These are phyloP conservation scores for Trichosporon faecale DNA, from an alignment of 1,284 basidiomycete genomes.

Conservation along the genomic window DNA sequence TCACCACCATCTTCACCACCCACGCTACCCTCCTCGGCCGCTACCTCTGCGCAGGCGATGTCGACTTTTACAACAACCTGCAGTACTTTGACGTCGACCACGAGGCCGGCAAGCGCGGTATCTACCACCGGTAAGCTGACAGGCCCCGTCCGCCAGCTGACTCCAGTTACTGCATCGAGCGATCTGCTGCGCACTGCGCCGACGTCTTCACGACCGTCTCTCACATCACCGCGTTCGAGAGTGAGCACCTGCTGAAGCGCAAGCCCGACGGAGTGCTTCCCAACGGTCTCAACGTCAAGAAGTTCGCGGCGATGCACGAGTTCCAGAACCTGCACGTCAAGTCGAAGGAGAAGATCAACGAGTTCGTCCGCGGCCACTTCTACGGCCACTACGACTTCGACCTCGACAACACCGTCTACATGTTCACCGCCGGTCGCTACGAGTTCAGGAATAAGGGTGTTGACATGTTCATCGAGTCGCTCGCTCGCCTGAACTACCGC, in stretches of 20 bases:
- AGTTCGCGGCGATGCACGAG: constrained; percentile 91
- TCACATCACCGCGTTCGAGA: constrained; percentile 96
- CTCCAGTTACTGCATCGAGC: constrained; percentile 91
- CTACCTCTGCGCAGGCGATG: constrained; percentile 93
- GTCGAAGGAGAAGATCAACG: constrained; percentile 94
- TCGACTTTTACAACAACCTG: constrained; percentile 99
- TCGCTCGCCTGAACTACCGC: constrained; percentile 87
- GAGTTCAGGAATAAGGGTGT: constrained; percentile 99
- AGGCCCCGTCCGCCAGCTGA: constrained; percentile 46
- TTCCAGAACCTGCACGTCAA: constrained; percentile 95
- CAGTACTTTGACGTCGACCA: constrained; percentile 99
- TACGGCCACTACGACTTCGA: constrained; percentile 97
- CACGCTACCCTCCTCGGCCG: constrained; percentile 98
- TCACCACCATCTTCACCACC: constrained; percentile 96
- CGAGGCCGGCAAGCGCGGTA: constrained; percentile 96
- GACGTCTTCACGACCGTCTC: constrained; percentile 98
- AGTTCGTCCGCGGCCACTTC: constrained; percentile 95
- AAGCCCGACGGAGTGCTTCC: constrained; percentile 96
- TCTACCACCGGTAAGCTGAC: constrained; percentile 60
- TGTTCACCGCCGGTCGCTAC: constrained; percentile 98
- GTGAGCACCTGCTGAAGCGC: constrained; percentile 91
- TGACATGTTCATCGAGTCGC: constrained; percentile 97
- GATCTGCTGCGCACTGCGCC: constrained; percentile 87
- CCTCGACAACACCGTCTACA: constrained; percentile 92
- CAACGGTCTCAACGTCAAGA: constrained; percentile 96